A percentile compares a stretch with the other conserved stretches of the same genome.
Evolutionary conservation across 2,329 filamentous ascomycete species (phyloP).

Genomic region (Trichocomaceae sp.): DNA sequence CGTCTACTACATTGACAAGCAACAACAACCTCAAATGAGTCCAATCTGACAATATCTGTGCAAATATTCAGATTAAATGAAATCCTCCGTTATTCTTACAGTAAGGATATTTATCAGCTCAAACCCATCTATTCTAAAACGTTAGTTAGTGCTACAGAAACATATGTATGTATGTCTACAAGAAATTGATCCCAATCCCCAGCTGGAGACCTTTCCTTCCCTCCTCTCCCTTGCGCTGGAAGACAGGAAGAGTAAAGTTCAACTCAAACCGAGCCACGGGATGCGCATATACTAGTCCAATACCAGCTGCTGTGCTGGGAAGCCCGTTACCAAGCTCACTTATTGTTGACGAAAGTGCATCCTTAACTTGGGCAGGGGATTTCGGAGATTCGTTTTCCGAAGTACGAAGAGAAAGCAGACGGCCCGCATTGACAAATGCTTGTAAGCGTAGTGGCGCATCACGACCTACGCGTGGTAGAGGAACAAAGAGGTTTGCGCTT

Average conservation of each 20-base stretch:
- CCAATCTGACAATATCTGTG: not conserved
- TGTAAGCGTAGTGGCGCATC: constrained; percentile 84
- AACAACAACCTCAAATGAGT: not conserved
- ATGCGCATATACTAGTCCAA: constrained; percentile 91
- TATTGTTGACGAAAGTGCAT: constrained; percentile 52
- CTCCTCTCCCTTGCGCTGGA: constrained; percentile 75
- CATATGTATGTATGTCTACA: constrained; percentile 49
- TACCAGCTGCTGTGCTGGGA: constrained; percentile 77
- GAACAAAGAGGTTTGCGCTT: constrained; percentile 76
- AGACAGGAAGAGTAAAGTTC: constrained; percentile 85
- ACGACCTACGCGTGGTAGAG: constrained; percentile 71
- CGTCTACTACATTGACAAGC: not conserved
- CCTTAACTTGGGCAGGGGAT: constrained; percentile 40
- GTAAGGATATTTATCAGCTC: not conserved
- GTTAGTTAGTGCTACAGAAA: not conserved
- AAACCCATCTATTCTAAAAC: not conserved
- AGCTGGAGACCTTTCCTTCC: constrained; percentile 86
- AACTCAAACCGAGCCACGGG: constrained; percentile 89
- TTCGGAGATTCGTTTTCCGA: constrained; percentile 43
- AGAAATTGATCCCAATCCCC: constrained; percentile 92
- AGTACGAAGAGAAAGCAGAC: constrained; percentile 68
- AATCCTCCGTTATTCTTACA: not conserved
- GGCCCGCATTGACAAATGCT: constrained; percentile 83
- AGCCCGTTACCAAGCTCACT: constrained; percentile 65
- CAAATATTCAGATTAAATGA: not conserved